Evolutionary conservation across 768 basidiomycete species (phyloP), one percentile per base, ranked within the genome.

Genomic region (Tylopilus rubrobrunneus): DNA sequence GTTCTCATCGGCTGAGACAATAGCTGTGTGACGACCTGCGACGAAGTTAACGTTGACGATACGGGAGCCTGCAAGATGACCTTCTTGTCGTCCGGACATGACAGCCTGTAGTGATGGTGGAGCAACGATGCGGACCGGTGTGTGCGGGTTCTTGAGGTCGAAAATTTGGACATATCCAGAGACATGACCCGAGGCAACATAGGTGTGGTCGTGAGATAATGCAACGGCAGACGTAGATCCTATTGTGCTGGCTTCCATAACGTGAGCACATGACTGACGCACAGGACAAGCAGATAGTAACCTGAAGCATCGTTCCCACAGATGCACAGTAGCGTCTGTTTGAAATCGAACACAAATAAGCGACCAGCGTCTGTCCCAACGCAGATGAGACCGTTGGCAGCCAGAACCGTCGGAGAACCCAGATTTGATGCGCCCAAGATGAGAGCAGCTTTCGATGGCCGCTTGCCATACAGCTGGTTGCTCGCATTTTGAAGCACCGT

Each of bases 121-220:
- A 17, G 82, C 62, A 17, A 90, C 85, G 44, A 80, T 74, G 2
- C 94, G 83, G 1, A 82, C 84, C 19, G 91, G 86, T 1, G 67
- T 74, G 49, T 83, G 78, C 1, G 89, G 85, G 28, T 82, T 80
- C 52, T 83, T 78, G 49, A 98, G 69, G 57, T 96, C 85, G 67
- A 87, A 98, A 1, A 99, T 77, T 62, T 89, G 87, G 44, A 99
- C 84, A 60, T 92, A 78, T 4, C 96, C 97, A 3, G 79, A 79
- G 6, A 82, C 76, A 70, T 98, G 92, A 0, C 97, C 97, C 3
- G 87, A 87, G 0, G 87, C 96, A 46, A 98, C 76, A 67, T 85
- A 97, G 1, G 95, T 98, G 61, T 93, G 92, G 66, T 99, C 97
- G 62, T 91, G 85, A 9, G 95, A 97, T 44, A 99, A 74, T 0